Evolutionary conservation across 345 rosid genomes (phyloP).

Genomic region (Salix brachista): DNA sequence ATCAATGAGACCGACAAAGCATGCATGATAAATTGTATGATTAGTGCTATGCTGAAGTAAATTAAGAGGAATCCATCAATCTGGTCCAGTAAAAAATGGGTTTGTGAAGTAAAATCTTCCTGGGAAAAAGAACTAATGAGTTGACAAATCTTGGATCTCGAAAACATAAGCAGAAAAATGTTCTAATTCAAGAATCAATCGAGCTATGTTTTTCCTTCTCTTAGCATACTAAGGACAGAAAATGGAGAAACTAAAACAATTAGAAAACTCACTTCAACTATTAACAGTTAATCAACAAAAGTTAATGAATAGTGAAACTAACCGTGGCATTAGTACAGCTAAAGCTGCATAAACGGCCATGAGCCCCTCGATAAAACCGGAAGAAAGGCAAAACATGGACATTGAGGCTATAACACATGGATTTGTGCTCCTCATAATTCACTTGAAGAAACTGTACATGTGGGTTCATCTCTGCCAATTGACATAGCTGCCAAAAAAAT

Average conservation of each 20-base stretch:
- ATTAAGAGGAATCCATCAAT: background rate
- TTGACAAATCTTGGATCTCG: background rate
- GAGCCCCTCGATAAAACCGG: conserved; percentile 79
- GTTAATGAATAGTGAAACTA: conserved; percentile 16
- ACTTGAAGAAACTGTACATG: conserved; percentile 83
- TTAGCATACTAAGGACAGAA: background rate
- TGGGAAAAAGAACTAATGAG: background rate
- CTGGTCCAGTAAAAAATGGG: background rate
- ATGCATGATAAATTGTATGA: background rate
- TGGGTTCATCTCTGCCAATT: conserved; percentile 69
- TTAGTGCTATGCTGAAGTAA: background rate
- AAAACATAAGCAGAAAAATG: background rate
- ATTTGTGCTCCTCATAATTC: conserved; percentile 86
- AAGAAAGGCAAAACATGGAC: conserved; percentile 93
- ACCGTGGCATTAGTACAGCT: conserved; percentile 99
- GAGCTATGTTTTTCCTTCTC: background rate
- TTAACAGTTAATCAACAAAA: background rate
- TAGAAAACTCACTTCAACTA: background rate
- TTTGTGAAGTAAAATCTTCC: background rate
- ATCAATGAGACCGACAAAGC: background rate
- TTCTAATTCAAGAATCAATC: background rate
- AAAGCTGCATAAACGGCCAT: conserved; percentile 88
- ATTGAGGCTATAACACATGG: conserved; percentile 91
- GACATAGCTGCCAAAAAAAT: conserved; percentile 56
- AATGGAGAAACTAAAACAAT: background rate